Base-by-base conservation (phyloP, 2,329 filamentous ascomycete species). In the Penicillium olsonii region DNA sequence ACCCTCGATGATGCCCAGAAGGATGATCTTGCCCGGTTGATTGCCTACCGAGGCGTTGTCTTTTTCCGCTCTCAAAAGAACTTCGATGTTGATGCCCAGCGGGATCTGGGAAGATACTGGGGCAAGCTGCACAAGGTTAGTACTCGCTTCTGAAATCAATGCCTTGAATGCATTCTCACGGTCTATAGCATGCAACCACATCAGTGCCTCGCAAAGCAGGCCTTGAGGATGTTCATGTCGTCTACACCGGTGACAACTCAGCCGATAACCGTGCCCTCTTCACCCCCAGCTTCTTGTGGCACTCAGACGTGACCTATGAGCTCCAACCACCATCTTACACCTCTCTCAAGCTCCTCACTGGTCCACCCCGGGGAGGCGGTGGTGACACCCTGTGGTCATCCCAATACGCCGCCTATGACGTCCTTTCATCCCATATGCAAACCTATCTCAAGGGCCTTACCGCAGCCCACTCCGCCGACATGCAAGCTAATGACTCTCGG, bases 381-480 rank as follows among this genome's bases (percentile, higher is more conserved):
- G 80, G 80, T 29, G 80, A 82, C 55, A 83, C 80, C 0, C 73
- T 82, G 34, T 83, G 79, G 80, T 77, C 79, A 2, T 81, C 77
- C 0, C 78, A 80, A 57, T 84, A 84, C 55, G 81, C 79, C 6
- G 77, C 79, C 26, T 84, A 83, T 54, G 81, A 84, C 54, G 71
- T 76, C 17, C 75, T 84, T 14, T 82, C 78, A 0, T 67, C 75
- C 0, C 67, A 72, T 26, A 82, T 83, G 76, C 81, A 84, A 59
- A 79, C 74, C 52, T 83, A 82, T 54, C 75, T 84, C 14, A 80
- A 82, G 56, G 70, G 72, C n/a, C 67, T 84, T 40, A 82, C 78
- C 0, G 82, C 80, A 1, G 57, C 81, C 0, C 79, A 83, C 62
- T 79, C 78, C 0, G 78, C 79, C 11, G 71, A 81, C 17, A 74